Evolutionary conservation across 805 yeast species (phyloP).

Genomic region (Grigorovia yakushimaensis): DNA sequence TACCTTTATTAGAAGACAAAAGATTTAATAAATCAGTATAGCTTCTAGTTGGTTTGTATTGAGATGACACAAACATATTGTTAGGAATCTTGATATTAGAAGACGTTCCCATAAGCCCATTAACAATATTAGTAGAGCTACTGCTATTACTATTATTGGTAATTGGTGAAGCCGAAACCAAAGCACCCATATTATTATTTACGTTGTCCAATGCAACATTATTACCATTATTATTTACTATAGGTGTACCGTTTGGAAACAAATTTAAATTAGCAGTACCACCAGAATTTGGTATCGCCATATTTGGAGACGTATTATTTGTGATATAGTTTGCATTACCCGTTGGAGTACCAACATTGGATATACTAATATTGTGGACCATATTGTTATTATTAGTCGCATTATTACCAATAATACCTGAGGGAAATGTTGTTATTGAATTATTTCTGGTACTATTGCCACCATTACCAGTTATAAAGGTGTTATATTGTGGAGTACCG

Average conservation of each 20-base stretch:
- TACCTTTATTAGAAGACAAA: slow-evolving; percentile 7
- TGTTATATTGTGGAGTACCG: not conserved
- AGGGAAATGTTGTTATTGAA: not conserved
- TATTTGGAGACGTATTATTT: not conserved
- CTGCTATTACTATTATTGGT: not conserved
- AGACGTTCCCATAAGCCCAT: not conserved
- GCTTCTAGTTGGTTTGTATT: slow-evolving; percentile 8
- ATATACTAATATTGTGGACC: too few relatives aligned
- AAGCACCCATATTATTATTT: not conserved
- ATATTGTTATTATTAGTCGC: not conserved
- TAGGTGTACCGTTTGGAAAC: not conserved
- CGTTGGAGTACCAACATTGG: not conserved
- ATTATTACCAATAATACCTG: not conserved
- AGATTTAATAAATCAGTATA: slow-evolving; percentile 16
- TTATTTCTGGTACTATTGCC: not conserved
- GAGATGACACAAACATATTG: not conserved
- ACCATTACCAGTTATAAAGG: not conserved
- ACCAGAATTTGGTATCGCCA: not conserved
- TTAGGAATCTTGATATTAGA: not conserved
- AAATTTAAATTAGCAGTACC: not conserved
- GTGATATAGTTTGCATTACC: not conserved
- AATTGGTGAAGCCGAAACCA: not conserved
- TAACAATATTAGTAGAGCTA: not conserved
- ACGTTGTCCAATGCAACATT: not conserved
- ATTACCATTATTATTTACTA: too few relatives aligned